These are phyloP conservation scores for Asterochloris sp. DNA, from an alignment of 139 green algal species.

Conservation along the genomic window DNA sequence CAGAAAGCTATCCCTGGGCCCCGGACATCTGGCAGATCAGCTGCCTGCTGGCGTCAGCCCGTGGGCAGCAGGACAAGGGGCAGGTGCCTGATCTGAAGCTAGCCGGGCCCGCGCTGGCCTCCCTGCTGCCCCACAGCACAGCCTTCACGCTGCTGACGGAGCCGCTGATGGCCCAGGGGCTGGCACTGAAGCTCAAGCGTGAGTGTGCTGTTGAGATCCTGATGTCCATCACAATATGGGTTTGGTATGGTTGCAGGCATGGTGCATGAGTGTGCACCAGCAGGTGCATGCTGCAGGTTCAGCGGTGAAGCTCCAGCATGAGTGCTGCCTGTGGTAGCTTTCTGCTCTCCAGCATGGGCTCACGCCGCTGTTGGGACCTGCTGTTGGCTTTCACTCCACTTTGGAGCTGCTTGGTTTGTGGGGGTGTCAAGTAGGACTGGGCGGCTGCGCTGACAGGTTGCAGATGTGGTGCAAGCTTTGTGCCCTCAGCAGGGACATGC, in stretches of 20 bases:
- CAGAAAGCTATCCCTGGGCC: conserved; percentile 12
- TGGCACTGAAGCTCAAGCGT: conserved; percentile 16
- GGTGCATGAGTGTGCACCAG: neutral
- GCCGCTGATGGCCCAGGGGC: conserved; percentile 9
- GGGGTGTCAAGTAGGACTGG: too few relatives aligned
- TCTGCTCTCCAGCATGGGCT: too few relatives aligned
- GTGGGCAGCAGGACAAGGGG: neutral
- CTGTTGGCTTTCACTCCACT: too few relatives aligned
- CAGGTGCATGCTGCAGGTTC: too few relatives aligned
- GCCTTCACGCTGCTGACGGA: conserved; percentile 17
- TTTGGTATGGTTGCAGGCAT: neutral
- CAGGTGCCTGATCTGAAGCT: conserved; percentile 4
- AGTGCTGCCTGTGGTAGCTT: too few relatives aligned
- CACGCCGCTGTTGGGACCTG: too few relatives aligned
- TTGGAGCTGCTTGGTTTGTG: too few relatives aligned
- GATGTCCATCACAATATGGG: neutral
- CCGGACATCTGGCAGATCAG: conserved; percentile 25
- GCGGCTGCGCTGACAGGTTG: too few relatives aligned
- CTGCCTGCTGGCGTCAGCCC: neutral
- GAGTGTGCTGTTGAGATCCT: neutral
- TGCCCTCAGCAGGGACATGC: too few relatives aligned
- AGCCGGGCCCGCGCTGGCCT: neutral
- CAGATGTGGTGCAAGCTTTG: too few relatives aligned
- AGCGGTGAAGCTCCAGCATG: too few relatives aligned
- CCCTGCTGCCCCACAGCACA: conserved; percentile 15